phyloP scores from a whole-genome alignment of 2,329 filamentous ascomycete species.

The Alternaria metachromatica region DNA sequence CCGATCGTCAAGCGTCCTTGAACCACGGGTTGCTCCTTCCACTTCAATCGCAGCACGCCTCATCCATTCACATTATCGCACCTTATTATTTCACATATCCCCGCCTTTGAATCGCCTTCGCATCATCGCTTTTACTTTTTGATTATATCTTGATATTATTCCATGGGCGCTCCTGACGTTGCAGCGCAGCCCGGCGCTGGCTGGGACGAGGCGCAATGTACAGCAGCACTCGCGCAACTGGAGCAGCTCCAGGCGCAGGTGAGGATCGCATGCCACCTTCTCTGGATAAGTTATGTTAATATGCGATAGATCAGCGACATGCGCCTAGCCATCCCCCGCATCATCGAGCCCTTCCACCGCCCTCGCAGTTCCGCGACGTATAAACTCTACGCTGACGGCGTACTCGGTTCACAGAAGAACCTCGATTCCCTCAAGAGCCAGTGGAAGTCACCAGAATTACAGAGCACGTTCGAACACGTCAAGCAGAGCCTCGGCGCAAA shows the following conservation, averaged over 20 bases:
- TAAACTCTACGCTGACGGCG: constrained; percentile 47
- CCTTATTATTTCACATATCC: neutral
- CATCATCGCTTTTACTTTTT: neutral
- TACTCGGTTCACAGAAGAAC: constrained; percentile 43
- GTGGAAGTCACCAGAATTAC: constrained; percentile 49
- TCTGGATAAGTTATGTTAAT: constrained; percentile 6
- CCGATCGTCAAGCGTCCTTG: constrained; percentile 16
- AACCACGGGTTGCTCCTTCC: neutral
- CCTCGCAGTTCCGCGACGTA: constrained; percentile 43
- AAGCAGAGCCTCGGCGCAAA: constrained; percentile 47
- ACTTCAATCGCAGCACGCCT: constrained; percentile 10
- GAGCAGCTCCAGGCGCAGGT: constrained; percentile 55
- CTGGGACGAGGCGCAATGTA: constrained; percentile 51
- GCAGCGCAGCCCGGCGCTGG: constrained; percentile 23
- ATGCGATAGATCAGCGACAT: constrained; percentile 49
- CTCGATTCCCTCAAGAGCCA: constrained; percentile 47
- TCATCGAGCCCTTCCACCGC: constrained; percentile 50
- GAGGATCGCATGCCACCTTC: neutral
- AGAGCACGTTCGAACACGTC: constrained; percentile 43
- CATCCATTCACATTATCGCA: constrained; percentile 10
- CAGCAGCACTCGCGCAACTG: constrained; percentile 53
- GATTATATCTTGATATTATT: neutral
- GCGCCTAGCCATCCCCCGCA: constrained; percentile 51
- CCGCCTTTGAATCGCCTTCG: neutral
- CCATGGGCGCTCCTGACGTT: constrained; percentile 24